Base-by-base conservation (phyloP, 2,329 filamentous ascomycete species). In the Colletotrichum plurivorum region DNA sequence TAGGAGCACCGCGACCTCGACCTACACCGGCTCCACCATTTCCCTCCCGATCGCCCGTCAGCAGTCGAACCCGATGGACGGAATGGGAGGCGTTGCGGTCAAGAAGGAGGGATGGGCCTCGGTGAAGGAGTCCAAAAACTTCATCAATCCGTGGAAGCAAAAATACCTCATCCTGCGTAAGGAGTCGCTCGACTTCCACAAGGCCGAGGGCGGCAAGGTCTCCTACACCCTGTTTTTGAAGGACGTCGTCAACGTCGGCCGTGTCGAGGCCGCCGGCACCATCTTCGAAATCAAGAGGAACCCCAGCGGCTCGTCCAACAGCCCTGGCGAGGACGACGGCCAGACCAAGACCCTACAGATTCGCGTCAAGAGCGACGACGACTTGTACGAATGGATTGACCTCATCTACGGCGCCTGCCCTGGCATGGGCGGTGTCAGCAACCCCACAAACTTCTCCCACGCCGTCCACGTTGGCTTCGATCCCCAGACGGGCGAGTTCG, bases 341-440 rank as follows among this genome's bases (percentile, higher is more conserved):
- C 88, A 91, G 9, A 93, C 92, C 67, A 94, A 93, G 79, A 93
- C 94, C 4, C 89, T 98, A 60, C 94, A 96, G 72, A 96, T 97
- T 79, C 94, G 93, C 78, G 94, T 98, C 75, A 97, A 98, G 82
- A 93, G 91, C 65, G 96, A 99, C 76, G 95, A 97, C 77, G 96
- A 99, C 74, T 90, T 99, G 62, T 99, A 99, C 81, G 94, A 97
- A 76, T 99, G 96, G 96, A 97, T 98, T 76, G 96, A 99, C 80
- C 94, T 95, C 79, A 97, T 99, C 73, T 98, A 98, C 79, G 94
- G 95, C 75, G 92, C 95, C 72, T 98, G 95, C 80, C 96, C 96
- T 18, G 95, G 94, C 71, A 97, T 98, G 94, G 95, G 96, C 71
- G 96, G 96, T 74, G 96, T 99, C 65, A 98, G 95, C 83, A 98